These are phyloP conservation scores for Paramecium sonneborni DNA, from an alignment of 73 alveolate genomes.

Conservation along the genomic window DNA sequence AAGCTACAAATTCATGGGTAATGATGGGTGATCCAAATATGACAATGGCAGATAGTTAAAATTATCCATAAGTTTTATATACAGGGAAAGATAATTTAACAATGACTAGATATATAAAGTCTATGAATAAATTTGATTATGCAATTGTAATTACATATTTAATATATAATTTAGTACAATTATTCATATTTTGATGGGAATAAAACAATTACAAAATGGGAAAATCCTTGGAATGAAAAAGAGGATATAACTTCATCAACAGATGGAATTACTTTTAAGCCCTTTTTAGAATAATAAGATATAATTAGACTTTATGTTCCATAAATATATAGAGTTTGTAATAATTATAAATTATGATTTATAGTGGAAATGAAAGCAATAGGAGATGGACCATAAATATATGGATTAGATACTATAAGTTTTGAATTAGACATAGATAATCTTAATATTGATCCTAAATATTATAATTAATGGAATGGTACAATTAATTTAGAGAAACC, in stretches of 20 bases:
- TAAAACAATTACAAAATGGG: neutral
- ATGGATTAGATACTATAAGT: neutral
- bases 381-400: neutral
- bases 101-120: neutral
- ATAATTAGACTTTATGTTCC: neutral
- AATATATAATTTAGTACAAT: neutral
- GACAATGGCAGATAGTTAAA: neutral
- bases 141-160: neutral
- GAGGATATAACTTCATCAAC: slow-evolving; percentile 12
- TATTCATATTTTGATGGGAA: slow-evolving; percentile 49
- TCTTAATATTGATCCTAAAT: neutral
- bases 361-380: neutral
- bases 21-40: slow-evolving; percentile 51
- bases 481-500: slow-evolving; percentile 34
- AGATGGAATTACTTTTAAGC: slow-evolving; percentile 42
- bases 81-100: slow-evolving; percentile 18
- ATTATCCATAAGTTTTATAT: neutral
- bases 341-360: neutral
- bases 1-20: slow-evolving; percentile 35
- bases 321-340: neutral
- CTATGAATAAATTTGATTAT: neutral
- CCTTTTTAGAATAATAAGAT: neutral
- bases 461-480: slow-evolving; percentile 13
- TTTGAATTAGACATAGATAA: neutral
- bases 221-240: slow-evolving; percentile 36